Evolutionary conservation across 2,329 filamentous ascomycete genomes (phyloP), one percentile per base, ranked within the genome.

Genomic region (Colletotrichum horii): DNA sequence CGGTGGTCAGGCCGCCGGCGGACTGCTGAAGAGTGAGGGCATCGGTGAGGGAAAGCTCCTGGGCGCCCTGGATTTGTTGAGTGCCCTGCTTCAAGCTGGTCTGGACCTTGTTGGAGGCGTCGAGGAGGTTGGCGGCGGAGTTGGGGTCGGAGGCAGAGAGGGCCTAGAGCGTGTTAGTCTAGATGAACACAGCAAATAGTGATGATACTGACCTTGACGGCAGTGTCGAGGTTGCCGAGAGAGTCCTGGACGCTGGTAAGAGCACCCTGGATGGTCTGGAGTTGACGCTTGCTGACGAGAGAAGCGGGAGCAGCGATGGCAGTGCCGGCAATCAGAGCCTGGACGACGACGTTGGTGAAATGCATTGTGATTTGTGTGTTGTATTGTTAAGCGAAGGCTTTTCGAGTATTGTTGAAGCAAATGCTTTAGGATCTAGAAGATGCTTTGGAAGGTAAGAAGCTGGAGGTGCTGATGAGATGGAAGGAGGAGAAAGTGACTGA

Each of bases 191-290:
- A 30, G 0, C 15, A 5, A 6, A 3, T 14, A 26, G 0, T 16
- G 5, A 7, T 9, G 15, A 14, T 0, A 2, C 34, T 12, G 64
- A 74, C 74, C 74, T 77, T 78, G 26, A 80, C 72, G 8, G 78
- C 77, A 5, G 75, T 78, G 71, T 84, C 84, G 65, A 88, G 82
- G 76, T 91, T 88, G 83, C 92, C 92, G 8, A 93, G 85, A 82
- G 92, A 91, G 69, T 79, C 77, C 84, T 91, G 92, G 65, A 90
- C 84, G 22, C 88, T 89, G 83, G 88, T 92, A 38, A 92, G 91
- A 76, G 87, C 84, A 30, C 89, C 91, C 84, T 90, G 91, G 82
- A 92, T 88, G 34, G 91, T 87, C 73, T 87, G 89, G 43, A 88
- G 84, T 82, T 93, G 91, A 60, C 68, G 68, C 67, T 77, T 71